Evolutionary conservation across 768 basidiomycete genomes (phyloP), one percentile per base, ranked within the genome.

Genomic region (Lentinula sp.): DNA sequence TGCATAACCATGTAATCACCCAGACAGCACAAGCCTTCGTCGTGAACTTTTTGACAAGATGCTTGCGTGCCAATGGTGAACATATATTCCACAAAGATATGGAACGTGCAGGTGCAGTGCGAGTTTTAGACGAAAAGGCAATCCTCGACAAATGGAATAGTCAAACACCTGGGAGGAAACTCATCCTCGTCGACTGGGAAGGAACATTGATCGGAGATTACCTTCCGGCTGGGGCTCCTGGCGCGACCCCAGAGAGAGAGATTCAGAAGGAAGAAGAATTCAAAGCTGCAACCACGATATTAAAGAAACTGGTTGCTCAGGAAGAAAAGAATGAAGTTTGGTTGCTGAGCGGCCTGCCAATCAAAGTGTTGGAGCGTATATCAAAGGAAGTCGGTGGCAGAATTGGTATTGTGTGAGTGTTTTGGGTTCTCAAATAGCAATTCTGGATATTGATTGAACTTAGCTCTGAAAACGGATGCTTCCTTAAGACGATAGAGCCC

Each of bases 391-490:
- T 86, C 10, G 88, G 59, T 20, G 59, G 90, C 1, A 79, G 79
- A 42, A 75, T 94, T 57, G 93, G 93, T 16, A 84, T 94, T 62
- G 86, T 93, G 80, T 90, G 67, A 70, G 87, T 79, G 6, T 45
- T 57, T 46, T 58, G 52, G 35, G 15, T 59, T 28, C 42, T 20
- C 33, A n/a, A 15, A 42, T 50, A 28, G 20, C 28, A 13, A 54
- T 54, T 61, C n/a, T 63, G 32, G 23, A 36, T 41, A 18, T 35
- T 46, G 23, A 55, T n/a, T 63, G 37, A 33, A 23, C 23, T 23
- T 59, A 89, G 87, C 0, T 91, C 91, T 0, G 93, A 95, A 76
- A 93, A 95, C 62, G 93, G 93, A 1, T 94, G 93, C 70, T 94
- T 85, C 69, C 82, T 93, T 68, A 89, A 85, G 74, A 82, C 86